Conservation (phyloP, 441 rosid species). For the Populus trichocarpa region DNA sequence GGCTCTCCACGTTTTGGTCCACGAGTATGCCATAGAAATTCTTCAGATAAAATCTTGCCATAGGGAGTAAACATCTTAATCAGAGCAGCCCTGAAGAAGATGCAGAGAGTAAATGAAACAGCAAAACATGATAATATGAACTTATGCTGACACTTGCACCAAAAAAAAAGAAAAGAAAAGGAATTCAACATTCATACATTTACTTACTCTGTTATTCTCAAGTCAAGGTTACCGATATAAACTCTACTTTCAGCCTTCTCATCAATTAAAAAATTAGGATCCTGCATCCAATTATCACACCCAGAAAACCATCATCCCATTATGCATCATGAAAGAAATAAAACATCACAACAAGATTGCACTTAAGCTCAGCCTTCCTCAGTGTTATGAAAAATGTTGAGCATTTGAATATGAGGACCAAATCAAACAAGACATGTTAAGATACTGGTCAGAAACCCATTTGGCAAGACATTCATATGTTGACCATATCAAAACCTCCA, state of each 20-base stretch:
- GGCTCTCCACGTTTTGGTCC: constrained; percentile 95
- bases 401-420: background rate
- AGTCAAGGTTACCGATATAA: constrained; percentile 78
- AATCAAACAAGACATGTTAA: no score
- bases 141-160: background rate
- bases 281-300: constrained; percentile 39
- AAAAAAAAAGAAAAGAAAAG: background rate
- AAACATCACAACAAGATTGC: background rate
- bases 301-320: background rate
- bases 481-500: background rate
- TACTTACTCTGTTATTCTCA: constrained; percentile 82
- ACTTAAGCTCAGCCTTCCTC: background rate
- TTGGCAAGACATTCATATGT: background rate
- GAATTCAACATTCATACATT: constrained; percentile 1
- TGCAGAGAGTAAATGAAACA: background rate
- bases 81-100: constrained; percentile 57
- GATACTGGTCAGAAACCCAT: background rate
- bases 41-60: constrained; percentile 83
- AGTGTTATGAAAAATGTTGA: background rate
- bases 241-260: constrained; percentile 66
- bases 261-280: constrained; percentile 39
- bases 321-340: background rate
- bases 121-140: background rate
- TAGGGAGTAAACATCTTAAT: constrained; percentile 92
- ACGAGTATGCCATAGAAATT: constrained; percentile 90